Evolutionary conservation across 1,284 basidiomycete species (phyloP).

Genomic region (Xerocomus nothofagi): DNA sequence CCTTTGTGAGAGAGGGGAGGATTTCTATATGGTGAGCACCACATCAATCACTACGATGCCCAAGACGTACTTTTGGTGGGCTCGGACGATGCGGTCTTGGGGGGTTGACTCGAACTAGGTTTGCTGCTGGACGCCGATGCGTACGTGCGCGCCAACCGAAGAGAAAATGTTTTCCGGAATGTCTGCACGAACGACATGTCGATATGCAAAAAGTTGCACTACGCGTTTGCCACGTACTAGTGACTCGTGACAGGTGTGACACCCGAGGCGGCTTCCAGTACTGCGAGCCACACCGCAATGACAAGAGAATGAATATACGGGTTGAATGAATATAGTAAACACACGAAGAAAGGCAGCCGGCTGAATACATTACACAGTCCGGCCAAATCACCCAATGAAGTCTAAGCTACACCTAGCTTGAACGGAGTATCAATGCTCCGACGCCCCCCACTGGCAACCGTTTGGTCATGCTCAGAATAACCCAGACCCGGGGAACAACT

Average conservation of each 20-base stretch:
- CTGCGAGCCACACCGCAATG: too few relatives aligned
- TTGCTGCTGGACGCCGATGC: slow-evolving; percentile 9
- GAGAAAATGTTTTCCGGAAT: slow-evolving; percentile 6
- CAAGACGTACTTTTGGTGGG: slow-evolving; percentile 22
- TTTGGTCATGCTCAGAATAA: slow-evolving; percentile 42
- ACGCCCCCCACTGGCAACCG: too few relatives aligned
- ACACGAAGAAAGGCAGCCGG: slow-evolving; percentile 18
- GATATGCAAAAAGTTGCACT: slow-evolving; percentile 2
- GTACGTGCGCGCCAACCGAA: slow-evolving; percentile 14
- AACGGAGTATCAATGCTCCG: neutral
- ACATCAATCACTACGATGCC: neutral
- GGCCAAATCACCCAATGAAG: slow-evolving; percentile 4
- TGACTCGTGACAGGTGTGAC: slow-evolving; percentile 8
- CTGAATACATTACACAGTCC: slow-evolving; percentile 14
- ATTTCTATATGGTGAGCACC: neutral
- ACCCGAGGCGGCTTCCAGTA: neutral
- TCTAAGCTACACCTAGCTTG: slow-evolving; percentile 13
- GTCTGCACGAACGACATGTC: slow-evolving; percentile 24
- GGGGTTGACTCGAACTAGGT: neutral
- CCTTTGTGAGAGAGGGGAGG: slow-evolving; percentile 2
- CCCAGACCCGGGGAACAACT: slow-evolving; percentile 56
- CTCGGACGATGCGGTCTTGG: slow-evolving; percentile 20
- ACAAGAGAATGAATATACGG: slow-evolving; percentile 1
- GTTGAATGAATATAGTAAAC: slow-evolving; percentile 20
- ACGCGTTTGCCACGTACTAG: neutral